Base-by-base conservation (phyloP, 2,329 filamentous ascomycete species). In the Colletotrichum plurivorum region DNA sequence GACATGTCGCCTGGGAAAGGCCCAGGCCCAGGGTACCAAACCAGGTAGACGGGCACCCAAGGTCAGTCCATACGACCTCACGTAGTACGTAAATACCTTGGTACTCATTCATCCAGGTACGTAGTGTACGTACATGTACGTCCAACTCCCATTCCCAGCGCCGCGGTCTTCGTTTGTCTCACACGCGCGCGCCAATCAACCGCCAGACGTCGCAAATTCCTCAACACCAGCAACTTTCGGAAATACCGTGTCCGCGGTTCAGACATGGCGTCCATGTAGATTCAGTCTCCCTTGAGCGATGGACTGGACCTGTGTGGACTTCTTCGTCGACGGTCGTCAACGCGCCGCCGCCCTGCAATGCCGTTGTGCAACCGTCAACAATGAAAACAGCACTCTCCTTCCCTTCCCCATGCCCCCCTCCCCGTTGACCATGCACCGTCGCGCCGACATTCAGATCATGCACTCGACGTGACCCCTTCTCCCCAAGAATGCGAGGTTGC, bases 261-360 rank as follows among this genome's bases (percentile, higher is more conserved):
- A 65, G 66, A 49, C 54, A 59, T 25, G 41, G 27, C 27, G 27
- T 31, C 20, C 20, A 31, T 6, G 18, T 65, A 39, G 20, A 3
- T 64, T 43, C 54, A 36, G 45, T 54, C 65, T 68, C 60, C 53
- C 60, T 68, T 59, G 60, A 39, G 9, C 41, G 12, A 20, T 9
- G 45, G 16, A n/a, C 18, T 48, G 45, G 15, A 48, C 15, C 20
- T 48, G 45, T 9, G 12, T 48, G 18, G 45, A 9, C 16, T 8
- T 48, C 46, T 22, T 27, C 6, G 5, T 2, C 9, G 16, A 22
- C 20, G 53, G 43, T 20, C 49, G 16, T 57, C 27, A 8, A 55
- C 64, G 57, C 63, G 45, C 41, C 61, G 39, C 49, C 22, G 15
- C n/a, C 22, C 39, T 31, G 27, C 27, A 31, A 31, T 31, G 27